These are phyloP conservation scores for Ustilago sp. DNA, from an alignment of 1,284 basidiomycete species.

Conservation along the genomic window DNA sequence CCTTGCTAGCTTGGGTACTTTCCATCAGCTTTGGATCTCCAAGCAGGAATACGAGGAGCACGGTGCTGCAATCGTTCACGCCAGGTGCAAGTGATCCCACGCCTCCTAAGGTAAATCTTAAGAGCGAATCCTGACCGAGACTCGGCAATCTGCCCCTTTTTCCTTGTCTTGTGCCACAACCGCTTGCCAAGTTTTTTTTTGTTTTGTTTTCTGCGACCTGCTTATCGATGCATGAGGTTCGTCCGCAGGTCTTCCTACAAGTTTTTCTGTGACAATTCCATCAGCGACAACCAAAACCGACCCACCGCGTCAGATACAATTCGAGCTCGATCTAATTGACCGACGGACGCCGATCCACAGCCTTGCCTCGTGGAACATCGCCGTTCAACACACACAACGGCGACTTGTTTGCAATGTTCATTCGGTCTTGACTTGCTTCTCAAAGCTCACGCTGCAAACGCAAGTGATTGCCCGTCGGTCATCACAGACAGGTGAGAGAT, in stretches of 20 bases:
- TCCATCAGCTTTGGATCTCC: slow-evolving; percentile 69
- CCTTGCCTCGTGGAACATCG: slow-evolving; percentile 5
- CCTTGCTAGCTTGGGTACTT: slow-evolving; percentile 65
- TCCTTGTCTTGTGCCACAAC: not conserved
- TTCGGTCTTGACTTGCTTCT: not conserved
- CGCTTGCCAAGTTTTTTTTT: not conserved
- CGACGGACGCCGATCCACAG: slow-evolving; percentile 15
- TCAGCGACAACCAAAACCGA: slow-evolving; percentile 5
- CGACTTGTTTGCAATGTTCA: not conserved
- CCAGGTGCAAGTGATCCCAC: slow-evolving; percentile 59
- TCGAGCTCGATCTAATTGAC: not conserved
- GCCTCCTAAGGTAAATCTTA: too few species aligned
- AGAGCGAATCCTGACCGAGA: slow-evolving; percentile 38
- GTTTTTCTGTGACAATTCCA: slow-evolving; percentile 3
- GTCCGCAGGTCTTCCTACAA: slow-evolving; percentile 4
- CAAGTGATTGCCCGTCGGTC: not conserved
- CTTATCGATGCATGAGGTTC: slow-evolving; percentile 34
- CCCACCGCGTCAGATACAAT: not conserved
- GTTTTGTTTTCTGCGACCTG: not conserved
- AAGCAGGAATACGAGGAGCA: slow-evolving; percentile 69
- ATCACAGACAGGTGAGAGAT: not conserved
- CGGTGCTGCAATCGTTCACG: slow-evolving; percentile 65
- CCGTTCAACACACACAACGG: not conserved
- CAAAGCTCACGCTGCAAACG: not conserved
- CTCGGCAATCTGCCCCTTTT: slow-evolving; percentile 22